A percentile compares a stretch with the other conserved stretches of the same genome.
Conservation (phyloP, 2,329 filamentous ascomycete genomes). For the Fusarium sp. region DNA sequence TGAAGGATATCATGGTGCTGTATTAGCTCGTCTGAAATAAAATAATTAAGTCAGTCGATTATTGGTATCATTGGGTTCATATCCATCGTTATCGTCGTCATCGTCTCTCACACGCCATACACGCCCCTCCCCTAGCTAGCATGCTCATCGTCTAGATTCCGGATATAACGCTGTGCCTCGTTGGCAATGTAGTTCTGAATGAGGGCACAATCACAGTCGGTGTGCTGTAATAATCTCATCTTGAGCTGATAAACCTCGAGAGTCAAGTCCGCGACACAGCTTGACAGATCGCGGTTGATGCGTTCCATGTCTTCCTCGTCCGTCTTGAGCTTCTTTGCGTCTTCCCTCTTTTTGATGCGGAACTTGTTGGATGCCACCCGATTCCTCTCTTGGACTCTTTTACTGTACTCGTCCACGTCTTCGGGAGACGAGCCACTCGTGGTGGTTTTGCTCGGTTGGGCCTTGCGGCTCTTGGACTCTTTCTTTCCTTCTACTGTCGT, state of each 20-base stretch:
- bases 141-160: not conserved
- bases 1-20: not conserved
- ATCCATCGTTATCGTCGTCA: not conserved
- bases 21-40: not conserved
- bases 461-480: not conserved
- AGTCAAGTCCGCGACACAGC: constrained; percentile 27
- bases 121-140: not conserved
- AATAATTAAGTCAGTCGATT: not conserved
- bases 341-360: constrained; percentile 37
- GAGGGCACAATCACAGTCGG: constrained; percentile 37
- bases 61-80: not conserved
- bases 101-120: not conserved
- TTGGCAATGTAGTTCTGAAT: constrained; percentile 41
- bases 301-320: constrained; percentile 36
- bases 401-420: not conserved
- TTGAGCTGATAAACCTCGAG: constrained; percentile 39
- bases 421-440: not conserved
- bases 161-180: constrained; percentile 35
- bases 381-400: constrained; percentile 30
- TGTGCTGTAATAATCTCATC: constrained; percentile 40
- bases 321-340: constrained; percentile 23
- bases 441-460: not conserved
- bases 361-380: constrained; percentile 45
- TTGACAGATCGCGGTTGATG: constrained; percentile 20
- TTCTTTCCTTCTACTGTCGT: not conserved